Evolutionary conservation across 768 basidiomycete genomes (phyloP).

Genomic region (Serendipita vermifera): DNA sequence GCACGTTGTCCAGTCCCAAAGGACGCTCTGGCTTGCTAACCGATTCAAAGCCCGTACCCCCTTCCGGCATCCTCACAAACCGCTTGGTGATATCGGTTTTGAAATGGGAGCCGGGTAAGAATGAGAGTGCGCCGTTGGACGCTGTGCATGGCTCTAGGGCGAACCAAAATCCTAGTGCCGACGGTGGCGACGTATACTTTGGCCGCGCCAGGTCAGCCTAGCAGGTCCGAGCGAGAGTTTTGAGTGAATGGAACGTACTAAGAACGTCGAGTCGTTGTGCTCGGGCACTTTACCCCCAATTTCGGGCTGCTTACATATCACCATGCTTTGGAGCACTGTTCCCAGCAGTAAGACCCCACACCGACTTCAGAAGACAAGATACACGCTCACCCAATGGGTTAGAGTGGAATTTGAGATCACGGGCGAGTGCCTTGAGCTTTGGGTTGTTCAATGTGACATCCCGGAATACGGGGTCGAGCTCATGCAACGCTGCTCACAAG

Average conservation of each 20-base stretch:
- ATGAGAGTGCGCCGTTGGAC: slow-evolving; percentile 73
- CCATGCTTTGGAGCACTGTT: slow-evolving; percentile 83
- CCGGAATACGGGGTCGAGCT: slow-evolving; percentile 70
- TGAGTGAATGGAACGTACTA: neutral
- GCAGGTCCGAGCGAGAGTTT: slow-evolving; percentile 43
- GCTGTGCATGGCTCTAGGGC: slow-evolving; percentile 50
- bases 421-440: slow-evolving; percentile 51
- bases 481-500: slow-evolving; percentile 51
- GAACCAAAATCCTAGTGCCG: slow-evolving; percentile 94
- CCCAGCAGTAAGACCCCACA: neutral
- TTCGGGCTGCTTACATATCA: slow-evolving; percentile 87
- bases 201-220: slow-evolving; percentile 28
- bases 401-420: slow-evolving; percentile 67
- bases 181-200: slow-evolving; percentile 84
- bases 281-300: slow-evolving; percentile 89
- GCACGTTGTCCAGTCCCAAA: neutral
- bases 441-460: slow-evolving; percentile 71
- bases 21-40: slow-evolving; percentile 30
- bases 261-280: slow-evolving; percentile 70
- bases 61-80: slow-evolving; percentile 61
- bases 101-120: slow-evolving; percentile 83
- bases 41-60: slow-evolving; percentile 76
- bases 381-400: slow-evolving; percentile 66
- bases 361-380: neutral
- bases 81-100: slow-evolving; percentile 62